Base-by-base conservation (phyloP, 1,284 basidiomycete genomes). In the Lignosus rhinocerotis region DNA sequence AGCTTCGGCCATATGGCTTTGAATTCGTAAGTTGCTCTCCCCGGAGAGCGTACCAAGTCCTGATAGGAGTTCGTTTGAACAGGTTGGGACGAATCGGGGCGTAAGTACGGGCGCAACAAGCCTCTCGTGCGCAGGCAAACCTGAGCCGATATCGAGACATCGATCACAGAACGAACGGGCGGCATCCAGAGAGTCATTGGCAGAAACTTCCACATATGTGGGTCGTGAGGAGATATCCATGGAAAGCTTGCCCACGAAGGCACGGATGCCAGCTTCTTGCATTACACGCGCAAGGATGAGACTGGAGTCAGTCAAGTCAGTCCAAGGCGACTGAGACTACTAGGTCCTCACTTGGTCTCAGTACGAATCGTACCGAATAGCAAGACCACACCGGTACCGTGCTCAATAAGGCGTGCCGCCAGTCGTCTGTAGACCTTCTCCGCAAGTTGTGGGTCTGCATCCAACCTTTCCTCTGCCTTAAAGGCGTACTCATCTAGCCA, bases 401-500 rank as follows among this genome's bases (percentile, higher is more conserved):
- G 79, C 67, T 88, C 81, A 10, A 85, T 76, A 55, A 94, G 71
- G 12, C 90, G 76, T 44, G 75, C 65, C 0, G 86, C 88, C 1
- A 94, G 80, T 6, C 80, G 77, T 25, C 71, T 74, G 67, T 94
- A 94, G 0, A 94, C 88, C 45, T 69, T 77, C 39, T 75, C 74
- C 1, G 91, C 90, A 0, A 93, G 78, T 6, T 57, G 63, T 0
- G 80, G 77, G 65, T 90, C 81, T 0, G 70, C 70, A 64, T 94
- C 93, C 6, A 95, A 77, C 21, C 81, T 69, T 64, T 90, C 85
- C 70, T 94, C 93, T 0, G 92, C 88, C 62, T 85, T 84, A 70
- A 89, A 93, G 1, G 89, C 86, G 64, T 92, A 92, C 45, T 81
- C 78, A 57, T 90, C 78, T 5, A 93, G 77, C 93, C 93, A 94